Conservation (phyloP, 768 basidiomycete species). For the Lanmaoa pseudosensibilis region DNA sequence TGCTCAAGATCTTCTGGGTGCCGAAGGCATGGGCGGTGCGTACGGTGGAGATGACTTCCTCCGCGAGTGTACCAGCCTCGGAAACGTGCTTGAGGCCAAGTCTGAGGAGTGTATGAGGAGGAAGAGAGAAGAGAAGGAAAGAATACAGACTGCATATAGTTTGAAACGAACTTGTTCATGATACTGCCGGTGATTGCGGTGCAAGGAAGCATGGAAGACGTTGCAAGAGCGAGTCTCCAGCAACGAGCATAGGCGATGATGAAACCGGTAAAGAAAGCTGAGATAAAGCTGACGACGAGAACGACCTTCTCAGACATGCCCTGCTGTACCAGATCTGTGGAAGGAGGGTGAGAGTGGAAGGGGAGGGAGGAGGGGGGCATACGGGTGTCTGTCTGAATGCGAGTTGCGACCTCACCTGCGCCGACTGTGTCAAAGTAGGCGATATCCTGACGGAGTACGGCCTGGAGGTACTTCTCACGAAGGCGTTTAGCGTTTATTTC, state of each 20-base stretch:
- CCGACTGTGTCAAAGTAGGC: slow-evolving; percentile 90
- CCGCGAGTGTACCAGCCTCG: slow-evolving; percentile 78
- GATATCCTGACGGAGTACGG: slow-evolving; percentile 83
- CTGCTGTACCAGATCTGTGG: slow-evolving; percentile 79
- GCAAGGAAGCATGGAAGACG: slow-evolving; percentile 75
- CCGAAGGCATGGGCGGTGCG: slow-evolving; percentile 95
- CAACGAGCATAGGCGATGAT: slow-evolving; percentile 63
- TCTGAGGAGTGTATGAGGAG: slow-evolving; percentile 35
- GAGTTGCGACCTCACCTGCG: slow-evolving; percentile 90
- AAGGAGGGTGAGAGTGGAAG: not conserved
- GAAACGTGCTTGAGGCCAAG: slow-evolving; percentile 73
- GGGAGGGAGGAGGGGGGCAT: slow-evolving; percentile 24
- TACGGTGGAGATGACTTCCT: slow-evolving; percentile 89
- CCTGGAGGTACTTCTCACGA: slow-evolving; percentile 77
- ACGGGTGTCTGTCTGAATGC: slow-evolving; percentile 89
- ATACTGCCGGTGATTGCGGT: slow-evolving; percentile 70
- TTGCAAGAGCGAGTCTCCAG: slow-evolving; percentile 83
- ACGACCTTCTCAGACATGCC: slow-evolving; percentile 90
- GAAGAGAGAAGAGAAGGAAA: not conserved
- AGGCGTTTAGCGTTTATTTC: slow-evolving; percentile 83
- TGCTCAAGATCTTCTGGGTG: slow-evolving; percentile 61
- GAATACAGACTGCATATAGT: slow-evolving; percentile 60
- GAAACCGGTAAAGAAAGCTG: slow-evolving; percentile 81
- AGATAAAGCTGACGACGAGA: slow-evolving; percentile 58
- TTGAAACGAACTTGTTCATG: slow-evolving; percentile 68